Base-by-base conservation (phyloP, 73 alveolate genomes). In the Paramecium octaurelia region DNA sequence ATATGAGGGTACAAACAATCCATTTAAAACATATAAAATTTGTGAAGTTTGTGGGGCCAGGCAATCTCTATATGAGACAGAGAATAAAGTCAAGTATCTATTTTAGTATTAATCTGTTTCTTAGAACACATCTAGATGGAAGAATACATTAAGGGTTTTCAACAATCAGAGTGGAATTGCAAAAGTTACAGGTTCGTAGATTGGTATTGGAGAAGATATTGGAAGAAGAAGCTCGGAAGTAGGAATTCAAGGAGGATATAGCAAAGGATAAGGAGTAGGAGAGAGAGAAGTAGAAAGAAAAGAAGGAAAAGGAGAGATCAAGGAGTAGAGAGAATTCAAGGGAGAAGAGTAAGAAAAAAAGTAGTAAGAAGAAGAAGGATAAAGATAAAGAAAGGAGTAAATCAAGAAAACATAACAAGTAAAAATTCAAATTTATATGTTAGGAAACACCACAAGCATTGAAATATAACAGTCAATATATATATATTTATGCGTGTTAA, bases 21-120 rank as follows among this genome's bases (percentile, higher is more conserved):
- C 91, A 38, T 80, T 80, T 23, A 80, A 80, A 80, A 80, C 91
- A 80, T 80, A 80, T 64, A 80, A 80, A 42, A 80, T 80, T 31
- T 80, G 91, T 44, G 91, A 80, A 34, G 91, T 80, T 2, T 80
- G 91, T 80, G 91, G 91, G 2, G 91, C 91, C 1, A 80, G 91
- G 44, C 29, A 80, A 80, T 80, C 91, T 8, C 57, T 80, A 0
- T 80, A 80, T 46, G 91, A 80, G 12, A 80, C 91, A n/a, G 91
- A 80, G 16, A 80, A 80, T 18, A 80, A 80, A 48, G 91, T 80
- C 38, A 73, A 80, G 70, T 80, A 80, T 31, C 0, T 2, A 1
- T 7, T 43, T 10, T 4, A 31, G 3, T 18, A 10, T 23, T 80
- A 31, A 8, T 18, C 48, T 40, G 7, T 40, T 40, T 40, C 12